Evolutionary conservation across 768 basidiomycete genomes (phyloP), one percentile per base, ranked within the genome.

Genomic region (Hygrophorus russula): DNA sequence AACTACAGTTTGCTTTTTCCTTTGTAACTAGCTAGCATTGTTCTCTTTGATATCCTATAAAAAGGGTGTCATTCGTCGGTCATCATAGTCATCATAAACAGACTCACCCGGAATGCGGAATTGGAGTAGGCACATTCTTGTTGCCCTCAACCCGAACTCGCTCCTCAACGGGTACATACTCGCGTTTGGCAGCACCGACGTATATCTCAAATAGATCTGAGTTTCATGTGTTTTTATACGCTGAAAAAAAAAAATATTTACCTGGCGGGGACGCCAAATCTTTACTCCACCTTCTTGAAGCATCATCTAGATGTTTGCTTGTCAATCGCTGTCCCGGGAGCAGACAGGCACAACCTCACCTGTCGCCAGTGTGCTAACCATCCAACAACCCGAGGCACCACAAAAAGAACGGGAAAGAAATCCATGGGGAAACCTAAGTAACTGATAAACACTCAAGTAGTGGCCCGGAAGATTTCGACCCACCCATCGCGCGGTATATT

Each of bases 301-400:
- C 90, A 92, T 92, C 84, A 92, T 87, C 80, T 93, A 54, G 13
- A 41, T 38, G 32, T n/a, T 29, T 44, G 24, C 44, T 24, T 11
- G 30, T 49, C 35, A 52, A n/a, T n/a, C n/a, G n/a, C 37, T 29
- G 41, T 36, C 34, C n/a, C 18, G 27, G 15, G 14, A 35, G 9
- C n/a, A 30, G n/a, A 10, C n/a, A 30, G n/a, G 36, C 41, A 19
- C 36, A 44, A 14, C 9, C 60, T 42, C 44, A 79, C 84, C 73
- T 87, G 86, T 43, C 86, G 71, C 90, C 90, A 93, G 60, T 92
- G 90, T 0, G 89, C 86, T 6, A 93, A 68, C 91, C 90, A 93
- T 14, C 91, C 90, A 19, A 89, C 88, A 6, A 94, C 88, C 15
- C 91, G 78, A 1, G 91, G 91, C 2, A 94, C 89, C 14, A 82